A percentile compares a stretch with the other conserved stretches of the same genome.
phyloP scores from a whole-genome alignment of 805 yeast species.

The Schwanniomyces polymorphus region DNA sequence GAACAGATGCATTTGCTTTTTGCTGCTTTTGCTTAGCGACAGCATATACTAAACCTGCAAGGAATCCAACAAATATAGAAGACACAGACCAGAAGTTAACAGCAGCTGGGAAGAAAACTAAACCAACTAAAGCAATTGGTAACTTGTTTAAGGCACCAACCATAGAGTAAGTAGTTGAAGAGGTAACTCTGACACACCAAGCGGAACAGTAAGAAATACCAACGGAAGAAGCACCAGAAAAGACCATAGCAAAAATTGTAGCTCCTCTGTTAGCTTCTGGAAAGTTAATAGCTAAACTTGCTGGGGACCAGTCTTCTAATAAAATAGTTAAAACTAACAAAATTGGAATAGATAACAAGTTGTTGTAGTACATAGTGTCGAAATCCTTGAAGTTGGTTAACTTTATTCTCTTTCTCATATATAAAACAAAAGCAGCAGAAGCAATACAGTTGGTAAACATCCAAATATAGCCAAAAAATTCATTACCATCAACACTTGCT shows the following conservation, averaged over 20 bases:
- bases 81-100: conserved; percentile 88
- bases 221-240: conserved; percentile 92
- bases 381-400: conserved; percentile 94
- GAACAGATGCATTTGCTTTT: conserved; percentile 37
- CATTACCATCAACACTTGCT: conserved; percentile 40
- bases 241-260: conserved; percentile 76
- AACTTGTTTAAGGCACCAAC: conserved; percentile 98
- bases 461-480: conserved; percentile 86
- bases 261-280: conserved; percentile 68
- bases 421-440: conserved; percentile 88
- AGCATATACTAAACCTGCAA: conserved; percentile 94
- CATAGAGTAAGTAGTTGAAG: conserved; percentile 98
- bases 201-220: conserved; percentile 99
- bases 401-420: conserved; percentile 98
- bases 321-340: conserved; percentile 71
- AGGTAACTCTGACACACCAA: conserved; percentile 99
- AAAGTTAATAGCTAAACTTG: conserved; percentile 74
- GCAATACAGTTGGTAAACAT: conserved; percentile 94
- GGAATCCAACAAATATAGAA: conserved; percentile 90
- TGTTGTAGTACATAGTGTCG: conserved; percentile 98
- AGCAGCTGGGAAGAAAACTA: conserved; percentile 92
- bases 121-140: conserved; percentile 95
- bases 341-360: conserved; percentile 89
- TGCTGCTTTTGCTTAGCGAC: conserved; percentile 92
- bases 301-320: conserved; percentile 92